Evolutionary conservation across 768 basidiomycete species (phyloP).

Genomic region (Royoungia palumana): DNA sequence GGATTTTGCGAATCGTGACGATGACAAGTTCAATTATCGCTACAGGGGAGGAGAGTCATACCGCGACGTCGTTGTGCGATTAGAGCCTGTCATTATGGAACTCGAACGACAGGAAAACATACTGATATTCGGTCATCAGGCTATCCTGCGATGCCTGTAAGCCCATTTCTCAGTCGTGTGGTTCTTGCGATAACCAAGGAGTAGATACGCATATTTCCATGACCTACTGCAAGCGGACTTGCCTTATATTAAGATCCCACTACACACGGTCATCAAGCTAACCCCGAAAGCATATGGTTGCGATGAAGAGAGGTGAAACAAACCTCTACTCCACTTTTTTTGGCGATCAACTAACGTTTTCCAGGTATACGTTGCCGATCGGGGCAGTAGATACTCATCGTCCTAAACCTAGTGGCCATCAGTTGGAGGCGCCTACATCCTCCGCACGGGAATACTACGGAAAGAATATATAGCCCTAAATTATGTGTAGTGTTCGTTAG

Average conservation of each 20-base stretch:
- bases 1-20: slow-evolving; percentile 96
- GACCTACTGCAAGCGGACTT: slow-evolving; percentile 88
- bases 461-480: slow-evolving; percentile 14
- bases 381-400: slow-evolving; percentile 93
- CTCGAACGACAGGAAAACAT: slow-evolving; percentile 98
- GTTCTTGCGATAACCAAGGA: neutral
- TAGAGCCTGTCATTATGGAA: slow-evolving; percentile 99
- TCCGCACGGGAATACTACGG: slow-evolving; percentile 38
- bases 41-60: slow-evolving; percentile 98
- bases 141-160: slow-evolving; percentile 76
- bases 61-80: slow-evolving; percentile 89
- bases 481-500: neutral
- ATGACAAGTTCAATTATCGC: slow-evolving; percentile 99
- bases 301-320: slow-evolving; percentile 82
- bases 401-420: slow-evolving; percentile 41
- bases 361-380: slow-evolving; percentile 85
- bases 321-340: neutral
- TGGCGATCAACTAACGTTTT: slow-evolving; percentile 1
- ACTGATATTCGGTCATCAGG: slow-evolving; percentile 94
- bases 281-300: slow-evolving; percentile 99
- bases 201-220: slow-evolving; percentile 95
- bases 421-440: slow-evolving; percentile 18
- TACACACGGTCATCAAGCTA: slow-evolving; percentile 97
- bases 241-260: slow-evolving; percentile 95
- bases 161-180: slow-evolving; percentile 19